A percentile compares a stretch with the other conserved stretches of the same genome.
Conservation (phyloP, 495 filamentous ascomycete genomes). For the Neurospora terricola region DNA sequence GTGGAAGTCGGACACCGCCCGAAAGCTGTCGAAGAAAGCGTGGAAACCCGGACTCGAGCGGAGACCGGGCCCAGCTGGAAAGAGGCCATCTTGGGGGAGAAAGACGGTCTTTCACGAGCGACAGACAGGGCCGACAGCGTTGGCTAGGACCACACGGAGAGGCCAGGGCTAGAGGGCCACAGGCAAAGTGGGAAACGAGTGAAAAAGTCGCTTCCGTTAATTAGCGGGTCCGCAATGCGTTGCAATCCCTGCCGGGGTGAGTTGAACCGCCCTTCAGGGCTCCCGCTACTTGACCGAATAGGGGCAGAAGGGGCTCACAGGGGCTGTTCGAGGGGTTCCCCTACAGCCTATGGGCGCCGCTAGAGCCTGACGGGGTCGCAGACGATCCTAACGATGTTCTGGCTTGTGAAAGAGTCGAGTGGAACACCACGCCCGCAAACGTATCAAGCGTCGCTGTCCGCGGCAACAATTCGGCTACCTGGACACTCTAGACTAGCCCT, state of each 20-base stretch:
- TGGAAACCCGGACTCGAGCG: constrained; percentile 12
- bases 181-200: constrained; percentile 1
- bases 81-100: constrained; percentile 13
- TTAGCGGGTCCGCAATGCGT: background rate
- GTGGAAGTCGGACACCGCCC: constrained; percentile 7
- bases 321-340: background rate
- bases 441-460: background rate
- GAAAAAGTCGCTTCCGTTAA: background rate
- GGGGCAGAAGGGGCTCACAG: background rate
- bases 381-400: background rate
- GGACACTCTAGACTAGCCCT: background rate
- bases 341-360: background rate
- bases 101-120: background rate
- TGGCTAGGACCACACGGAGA: background rate
- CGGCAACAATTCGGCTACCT: background rate
- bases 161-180: background rate
- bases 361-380: background rate
- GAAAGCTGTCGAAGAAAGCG: constrained; percentile 8
- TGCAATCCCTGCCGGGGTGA: background rate
- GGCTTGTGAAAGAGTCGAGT: background rate
- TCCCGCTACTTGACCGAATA: background rate
- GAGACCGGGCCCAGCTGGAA: constrained; percentile 14
- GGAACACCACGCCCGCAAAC: background rate
- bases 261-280: background rate
- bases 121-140: background rate